phyloP scores from a whole-genome alignment of 2,329 filamentous ascomycete species.

The Penicillium paneum region DNA sequence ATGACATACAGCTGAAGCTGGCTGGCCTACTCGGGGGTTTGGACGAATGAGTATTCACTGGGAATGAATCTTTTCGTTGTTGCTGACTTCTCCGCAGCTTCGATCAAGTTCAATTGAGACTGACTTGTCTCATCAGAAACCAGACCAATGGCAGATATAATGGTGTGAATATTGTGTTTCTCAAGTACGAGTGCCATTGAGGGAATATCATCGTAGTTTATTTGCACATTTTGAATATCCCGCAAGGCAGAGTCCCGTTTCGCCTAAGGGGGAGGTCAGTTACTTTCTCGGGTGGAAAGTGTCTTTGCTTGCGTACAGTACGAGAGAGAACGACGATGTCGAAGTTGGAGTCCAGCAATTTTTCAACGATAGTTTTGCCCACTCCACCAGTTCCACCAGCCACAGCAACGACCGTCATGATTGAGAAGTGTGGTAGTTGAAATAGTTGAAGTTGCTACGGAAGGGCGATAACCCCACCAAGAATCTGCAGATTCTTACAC shows the following conservation, averaged over 20 bases:
- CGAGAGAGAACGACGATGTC: conserved; percentile 44
- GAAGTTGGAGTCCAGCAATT: conserved; percentile 34
- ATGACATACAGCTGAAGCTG: not conserved
- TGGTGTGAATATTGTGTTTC: conserved; percentile 43
- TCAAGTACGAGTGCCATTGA: conserved; percentile 29
- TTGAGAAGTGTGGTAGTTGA: not conserved
- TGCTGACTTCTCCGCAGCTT: conserved; percentile 41
- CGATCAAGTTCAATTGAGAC: conserved; percentile 45
- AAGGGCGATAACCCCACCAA: not conserved
- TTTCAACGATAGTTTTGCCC: conserved; percentile 48
- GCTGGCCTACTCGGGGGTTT: conserved; percentile 30
- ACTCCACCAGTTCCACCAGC: conserved; percentile 49
- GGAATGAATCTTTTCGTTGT: conserved; percentile 44
- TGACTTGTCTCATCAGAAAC: conserved; percentile 27
- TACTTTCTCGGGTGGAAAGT: not conserved
- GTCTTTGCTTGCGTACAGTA: conserved; percentile 29
- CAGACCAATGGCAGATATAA: conserved; percentile 45
- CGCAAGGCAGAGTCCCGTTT: conserved; percentile 6
- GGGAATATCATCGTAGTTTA: conserved; percentile 36
- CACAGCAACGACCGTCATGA: conserved; percentile 46
- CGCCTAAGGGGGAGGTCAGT: not conserved
- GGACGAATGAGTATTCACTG: conserved; percentile 43
- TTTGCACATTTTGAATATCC: conserved; percentile 19
- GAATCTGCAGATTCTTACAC: not conserved
- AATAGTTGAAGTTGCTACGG: not conserved